Evolutionary conservation across 371 early-diverging fungal species (phyloP).

Genomic region (Coemansia sp.): DNA sequence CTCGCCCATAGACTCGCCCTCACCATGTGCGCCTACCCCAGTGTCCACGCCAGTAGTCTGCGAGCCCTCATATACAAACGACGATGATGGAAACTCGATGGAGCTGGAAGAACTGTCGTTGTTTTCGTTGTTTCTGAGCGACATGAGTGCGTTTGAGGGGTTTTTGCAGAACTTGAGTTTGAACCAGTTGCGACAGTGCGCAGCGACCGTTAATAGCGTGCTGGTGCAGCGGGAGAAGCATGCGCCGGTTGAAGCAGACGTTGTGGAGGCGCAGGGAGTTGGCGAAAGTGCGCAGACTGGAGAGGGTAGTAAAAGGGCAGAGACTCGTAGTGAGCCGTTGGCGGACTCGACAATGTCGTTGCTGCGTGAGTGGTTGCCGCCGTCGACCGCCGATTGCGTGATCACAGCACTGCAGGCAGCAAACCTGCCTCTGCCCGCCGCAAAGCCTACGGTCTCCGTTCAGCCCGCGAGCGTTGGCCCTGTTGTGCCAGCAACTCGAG

Average conservation of each 20-base stretch:
- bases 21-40: slow-evolving; percentile 14
- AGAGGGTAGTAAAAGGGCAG: background rate
- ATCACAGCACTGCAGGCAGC: slow-evolving; percentile 43
- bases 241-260: background rate
- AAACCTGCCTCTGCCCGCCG: slow-evolving; percentile 9
- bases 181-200: slow-evolving; percentile 48
- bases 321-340: background rate
- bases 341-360: slow-evolving; percentile 9
- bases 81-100: slow-evolving; percentile 23
- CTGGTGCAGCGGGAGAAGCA: slow-evolving; percentile 35
- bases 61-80: background rate
- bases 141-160: slow-evolving; percentile 40
- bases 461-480: background rate
- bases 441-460: background rate
- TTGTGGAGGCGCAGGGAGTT: background rate
- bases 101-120: slow-evolving; percentile 45
- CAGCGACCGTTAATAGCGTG: slow-evolving; percentile 44
- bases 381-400: slow-evolving; percentile 43
- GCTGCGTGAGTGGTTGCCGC: slow-evolving; percentile 41
- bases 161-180: slow-evolving; percentile 41
- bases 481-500: background rate
- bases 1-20: background rate
- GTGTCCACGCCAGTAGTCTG: slow-evolving; percentile 8
- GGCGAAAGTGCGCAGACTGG: background rate
- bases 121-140: slow-evolving; percentile 41